Evolutionary conservation across 768 basidiomycete species (phyloP), one percentile per base, ranked within the genome.

Genomic region (Pholiota conissans): DNA sequence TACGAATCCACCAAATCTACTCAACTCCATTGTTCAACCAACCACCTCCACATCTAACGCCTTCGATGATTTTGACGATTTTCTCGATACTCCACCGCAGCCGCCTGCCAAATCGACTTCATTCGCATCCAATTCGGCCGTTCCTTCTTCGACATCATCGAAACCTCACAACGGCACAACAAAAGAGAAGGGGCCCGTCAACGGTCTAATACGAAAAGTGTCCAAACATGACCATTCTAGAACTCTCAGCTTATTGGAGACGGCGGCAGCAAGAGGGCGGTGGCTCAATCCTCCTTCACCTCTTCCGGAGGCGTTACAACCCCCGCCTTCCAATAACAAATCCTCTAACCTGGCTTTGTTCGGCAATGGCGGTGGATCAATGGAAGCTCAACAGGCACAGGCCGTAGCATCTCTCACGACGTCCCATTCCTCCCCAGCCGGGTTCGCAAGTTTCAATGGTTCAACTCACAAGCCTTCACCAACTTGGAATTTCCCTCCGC

Each of bases 161-260:
- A 58, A 11, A 56, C 56, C 46, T 47, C 54, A 67, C 47, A 27
- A 52, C 13, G 39, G 52, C 2, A 8, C 42, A 24, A 37, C 62
- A 22, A 59, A 55, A 9, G 32, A 30, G 9, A 56, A 55, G 20
- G 27, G n/a, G 26, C 34, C 27, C 13, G 28, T 39, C 54, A 52
- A 51, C 67, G 55, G 26, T 56, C 58, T 65, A 46, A 56, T 59
- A 32, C 71, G 66, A 46, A 71, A 70, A 69, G 47, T 57, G 2
- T 71, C 78, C 11, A 74, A 75, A 46, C 68, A 74, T 11, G 79
- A 81, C 55, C 85, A 85, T 60, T 75, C 78, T 56, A 82, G 86
- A 35, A 84, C 86, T 1, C 69, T 80, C 58, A 84, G 76, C 59
- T 73, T 90, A 24, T 67, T 90, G 62, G 79, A 84, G 59, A 72